These are phyloP conservation scores for Albatrellus sp. DNA, from an alignment of 1,284 basidiomycete species.

Conservation along the genomic window DNA sequence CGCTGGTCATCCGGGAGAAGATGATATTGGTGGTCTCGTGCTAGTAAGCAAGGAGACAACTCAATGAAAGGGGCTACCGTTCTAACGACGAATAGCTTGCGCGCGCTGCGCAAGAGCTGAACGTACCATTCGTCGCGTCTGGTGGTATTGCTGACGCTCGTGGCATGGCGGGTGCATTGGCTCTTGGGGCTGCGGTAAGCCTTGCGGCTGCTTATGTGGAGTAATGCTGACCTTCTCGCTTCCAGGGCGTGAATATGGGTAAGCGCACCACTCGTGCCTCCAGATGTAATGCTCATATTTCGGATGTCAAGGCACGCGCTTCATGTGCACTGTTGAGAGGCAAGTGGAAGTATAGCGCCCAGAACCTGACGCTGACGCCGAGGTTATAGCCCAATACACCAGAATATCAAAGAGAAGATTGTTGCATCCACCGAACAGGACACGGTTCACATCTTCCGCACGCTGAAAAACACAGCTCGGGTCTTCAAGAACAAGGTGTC, in stretches of 20 bases:
- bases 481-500: conserved; percentile 83
- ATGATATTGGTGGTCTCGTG: conserved; percentile 87
- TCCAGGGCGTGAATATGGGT: conserved; percentile 80
- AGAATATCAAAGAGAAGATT: conserved; percentile 85
- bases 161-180: conserved; percentile 73
- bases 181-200: conserved; percentile 62
- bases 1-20: conserved; percentile 91
- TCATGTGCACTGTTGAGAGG: conserved; percentile 77
- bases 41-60: conserved; percentile 37
- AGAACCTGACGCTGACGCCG: conserved; percentile 5
- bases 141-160: conserved; percentile 78
- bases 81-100: conserved; percentile 44
- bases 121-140: conserved; percentile 81
- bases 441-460: conserved; percentile 84
- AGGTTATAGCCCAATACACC: conserved; percentile 65
- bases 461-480: conserved; percentile 76
- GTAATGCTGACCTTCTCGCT: neutral
- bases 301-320: conserved; percentile 52
- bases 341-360: conserved; percentile 14
- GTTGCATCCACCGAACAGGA: conserved; percentile 75
- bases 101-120: conserved; percentile 76
- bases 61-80: neutral
- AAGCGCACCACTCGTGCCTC: conserved; percentile 12
- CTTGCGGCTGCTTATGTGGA: neutral
- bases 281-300: neutral